These are phyloP conservation scores for Thraustotheca clavata DNA, from an alignment of 352 stramenopile species.

Conservation along the genomic window DNA sequence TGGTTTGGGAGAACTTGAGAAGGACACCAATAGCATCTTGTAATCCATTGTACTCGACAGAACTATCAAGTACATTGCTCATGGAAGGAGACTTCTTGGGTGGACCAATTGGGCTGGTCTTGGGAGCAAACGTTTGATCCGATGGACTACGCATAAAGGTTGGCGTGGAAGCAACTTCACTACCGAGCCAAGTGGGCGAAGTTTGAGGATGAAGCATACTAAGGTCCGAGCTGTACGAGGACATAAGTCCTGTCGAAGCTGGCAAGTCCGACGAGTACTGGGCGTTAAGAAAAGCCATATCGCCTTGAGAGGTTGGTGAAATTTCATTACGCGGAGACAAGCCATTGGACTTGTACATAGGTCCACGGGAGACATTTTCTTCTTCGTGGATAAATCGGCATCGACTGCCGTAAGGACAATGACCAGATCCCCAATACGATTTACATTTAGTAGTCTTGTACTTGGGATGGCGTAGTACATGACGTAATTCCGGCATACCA, in stretches of 20 bases:
- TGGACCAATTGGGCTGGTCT: slow-evolving; percentile 11
- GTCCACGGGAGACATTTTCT: slow-evolving; percentile 21
- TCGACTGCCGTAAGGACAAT: slow-evolving; percentile 81
- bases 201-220: not conserved
- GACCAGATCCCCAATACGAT: slow-evolving; percentile 72
- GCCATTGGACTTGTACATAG: slow-evolving; percentile 19
- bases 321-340: slow-evolving; percentile 16
- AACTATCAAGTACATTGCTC: slow-evolving; percentile 3
- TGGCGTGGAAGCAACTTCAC: not conserved
- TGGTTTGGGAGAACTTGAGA: slow-evolving; percentile 18
- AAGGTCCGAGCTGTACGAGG: slow-evolving; percentile 14
- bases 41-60: slow-evolving; percentile 15
- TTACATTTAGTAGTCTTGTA: slow-evolving; percentile 90
- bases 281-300: slow-evolving; percentile 16
- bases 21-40: slow-evolving; percentile 20
- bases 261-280: slow-evolving; percentile 3
- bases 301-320: slow-evolving; percentile 11
- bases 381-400: slow-evolving; percentile 84
- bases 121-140: slow-evolving; percentile 8
- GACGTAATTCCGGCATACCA: slow-evolving; percentile 72
- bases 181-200: slow-evolving; percentile 13
- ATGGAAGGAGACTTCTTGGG: slow-evolving; percentile 17
- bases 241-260: not conserved
- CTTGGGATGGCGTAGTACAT: slow-evolving; percentile 82
- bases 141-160: slow-evolving; percentile 10